Evolutionary conservation across 2,329 filamentous ascomycete genomes (phyloP).

Genomic region (Aspergillus neoniger): DNA sequence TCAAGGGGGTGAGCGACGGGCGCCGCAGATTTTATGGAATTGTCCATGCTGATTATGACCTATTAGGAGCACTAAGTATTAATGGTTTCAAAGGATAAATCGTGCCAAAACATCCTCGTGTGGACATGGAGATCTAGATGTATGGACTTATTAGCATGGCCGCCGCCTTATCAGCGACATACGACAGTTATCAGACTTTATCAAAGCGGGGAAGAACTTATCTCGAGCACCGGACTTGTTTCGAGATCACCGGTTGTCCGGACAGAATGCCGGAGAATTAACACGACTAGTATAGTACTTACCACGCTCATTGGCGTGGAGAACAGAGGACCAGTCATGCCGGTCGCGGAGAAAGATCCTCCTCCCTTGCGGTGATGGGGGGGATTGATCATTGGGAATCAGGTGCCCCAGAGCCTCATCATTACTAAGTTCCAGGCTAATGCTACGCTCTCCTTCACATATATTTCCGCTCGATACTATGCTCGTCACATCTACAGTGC

Average conservation of each 20-base stretch:
- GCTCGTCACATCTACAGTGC: too few species aligned
- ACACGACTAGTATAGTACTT: too few species aligned
- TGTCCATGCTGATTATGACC: constrained; percentile 13
- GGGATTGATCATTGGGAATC: not conserved
- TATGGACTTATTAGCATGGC: not conserved
- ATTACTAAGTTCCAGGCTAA: too few species aligned
- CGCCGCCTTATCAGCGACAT: not conserved
- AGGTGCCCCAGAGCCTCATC: too few species aligned
- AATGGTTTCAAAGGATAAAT: not conserved
- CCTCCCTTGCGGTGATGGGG: not conserved
- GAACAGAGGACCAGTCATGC: not conserved
- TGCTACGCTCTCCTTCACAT: too few species aligned
- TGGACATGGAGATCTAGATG: not conserved
- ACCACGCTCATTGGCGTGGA: not conserved
- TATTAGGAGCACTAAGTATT: not conserved
- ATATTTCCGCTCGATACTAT: too few species aligned
- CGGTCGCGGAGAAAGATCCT: too few species aligned
- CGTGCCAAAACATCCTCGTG: not conserved
- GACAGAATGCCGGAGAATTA: not conserved
- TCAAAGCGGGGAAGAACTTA: not conserved
- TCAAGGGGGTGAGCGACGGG: not conserved
- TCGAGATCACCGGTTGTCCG: constrained; percentile 7
- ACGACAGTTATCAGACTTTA: not conserved
- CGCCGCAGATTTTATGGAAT: constrained; percentile 9
- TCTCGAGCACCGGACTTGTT: not conserved